Evolutionary conservation across 371 early-diverging fungal genomes (phyloP).

Genomic region (Mucor circinelloides): DNA sequence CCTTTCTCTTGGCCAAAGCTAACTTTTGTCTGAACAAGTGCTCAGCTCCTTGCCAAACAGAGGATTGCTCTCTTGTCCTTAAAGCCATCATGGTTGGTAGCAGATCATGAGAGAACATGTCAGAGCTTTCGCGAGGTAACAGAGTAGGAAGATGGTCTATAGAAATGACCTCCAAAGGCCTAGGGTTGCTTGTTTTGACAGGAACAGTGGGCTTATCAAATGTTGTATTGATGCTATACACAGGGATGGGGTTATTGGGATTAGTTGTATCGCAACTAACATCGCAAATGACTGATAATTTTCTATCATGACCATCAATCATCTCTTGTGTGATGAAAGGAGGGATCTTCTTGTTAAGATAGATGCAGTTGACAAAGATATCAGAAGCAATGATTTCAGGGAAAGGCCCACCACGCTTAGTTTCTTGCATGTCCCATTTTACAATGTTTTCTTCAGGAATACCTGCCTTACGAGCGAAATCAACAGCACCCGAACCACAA

Average conservation of each 20-base stretch:
- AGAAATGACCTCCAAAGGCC: conserved; percentile 86
- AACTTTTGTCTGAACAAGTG: conserved; percentile 81
- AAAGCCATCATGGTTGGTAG: conserved; percentile 81
- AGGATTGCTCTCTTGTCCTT: conserved; percentile 57
- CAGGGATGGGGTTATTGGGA: conserved; percentile 96
- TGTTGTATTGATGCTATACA: conserved; percentile 88
- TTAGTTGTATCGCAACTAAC: conserved; percentile 97
- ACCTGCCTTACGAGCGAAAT: conserved; percentile 82
- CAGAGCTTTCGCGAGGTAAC: conserved; percentile 90
- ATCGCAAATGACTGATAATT: conserved; percentile 86
- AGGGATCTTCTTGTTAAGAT: conserved; percentile 88
- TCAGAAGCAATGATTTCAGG: conserved; percentile 84
- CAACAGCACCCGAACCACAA: conserved; percentile 91
- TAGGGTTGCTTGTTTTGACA: conserved; percentile 61
- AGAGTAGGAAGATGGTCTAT: conserved; percentile 97
- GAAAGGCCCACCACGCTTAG: conserved; percentile 93
- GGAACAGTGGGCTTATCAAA: conserved; percentile 89
- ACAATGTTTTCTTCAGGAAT: conserved; percentile 88
- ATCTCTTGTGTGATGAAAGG: conserved; percentile 88
- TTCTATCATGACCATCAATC: conserved; percentile 66
- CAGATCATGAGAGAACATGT: conserved; percentile 84
- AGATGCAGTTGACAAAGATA: conserved; percentile 98
- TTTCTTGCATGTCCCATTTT: conserved; percentile 96
- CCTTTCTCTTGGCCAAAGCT: conserved; percentile 8
- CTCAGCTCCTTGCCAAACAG: conserved; percentile 91